Percentiles rank a stretch among this genome's conserved stretches.
Conservation (phyloP, 2,329 filamentous ascomycete genomes). For the Trichocomaceae sp. region DNA sequence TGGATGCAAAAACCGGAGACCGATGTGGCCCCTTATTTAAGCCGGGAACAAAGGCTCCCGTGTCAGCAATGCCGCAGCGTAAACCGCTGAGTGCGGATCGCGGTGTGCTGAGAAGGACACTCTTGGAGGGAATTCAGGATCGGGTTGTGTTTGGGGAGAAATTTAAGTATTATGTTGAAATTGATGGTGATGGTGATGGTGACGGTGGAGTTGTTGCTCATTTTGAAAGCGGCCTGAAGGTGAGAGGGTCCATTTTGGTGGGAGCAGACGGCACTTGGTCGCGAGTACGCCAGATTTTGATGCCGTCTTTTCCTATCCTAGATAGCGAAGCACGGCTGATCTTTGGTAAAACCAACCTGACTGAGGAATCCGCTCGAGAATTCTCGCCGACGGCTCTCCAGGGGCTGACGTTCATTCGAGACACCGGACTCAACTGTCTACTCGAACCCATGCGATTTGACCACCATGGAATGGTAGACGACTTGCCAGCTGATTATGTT, state of each 20-base stretch:
- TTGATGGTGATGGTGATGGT: no score
- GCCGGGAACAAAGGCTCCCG: neutral
- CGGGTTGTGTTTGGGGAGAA: neutral
- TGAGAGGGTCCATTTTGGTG: neutral
- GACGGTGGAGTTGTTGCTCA: neutral
- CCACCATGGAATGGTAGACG: no score
- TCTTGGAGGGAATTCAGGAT: neutral
- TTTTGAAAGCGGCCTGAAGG: neutral
- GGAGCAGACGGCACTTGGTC: slow-evolving; percentile 1
- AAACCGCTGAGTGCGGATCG: slow-evolving; percentile 1
- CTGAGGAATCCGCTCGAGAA: neutral
- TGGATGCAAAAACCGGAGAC: neutral
- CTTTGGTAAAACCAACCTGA: neutral
- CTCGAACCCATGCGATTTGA: no score
- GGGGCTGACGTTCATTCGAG: no score
- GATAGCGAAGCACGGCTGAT: neutral
- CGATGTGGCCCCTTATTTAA: neutral
- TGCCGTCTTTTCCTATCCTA: neutral
- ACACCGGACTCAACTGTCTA: no score
- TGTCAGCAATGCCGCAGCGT: neutral
- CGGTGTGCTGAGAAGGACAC: neutral
- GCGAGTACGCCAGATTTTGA: neutral
- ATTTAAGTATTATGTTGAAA: neutral
- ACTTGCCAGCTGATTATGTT: no score
- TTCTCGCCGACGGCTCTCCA: neutral